A percentile compares a stretch with the other conserved stretches of the same genome.
These are phyloP conservation scores for Cornus controversa DNA, from an alignment of 148 eudicot species.

Conservation along the genomic window DNA sequence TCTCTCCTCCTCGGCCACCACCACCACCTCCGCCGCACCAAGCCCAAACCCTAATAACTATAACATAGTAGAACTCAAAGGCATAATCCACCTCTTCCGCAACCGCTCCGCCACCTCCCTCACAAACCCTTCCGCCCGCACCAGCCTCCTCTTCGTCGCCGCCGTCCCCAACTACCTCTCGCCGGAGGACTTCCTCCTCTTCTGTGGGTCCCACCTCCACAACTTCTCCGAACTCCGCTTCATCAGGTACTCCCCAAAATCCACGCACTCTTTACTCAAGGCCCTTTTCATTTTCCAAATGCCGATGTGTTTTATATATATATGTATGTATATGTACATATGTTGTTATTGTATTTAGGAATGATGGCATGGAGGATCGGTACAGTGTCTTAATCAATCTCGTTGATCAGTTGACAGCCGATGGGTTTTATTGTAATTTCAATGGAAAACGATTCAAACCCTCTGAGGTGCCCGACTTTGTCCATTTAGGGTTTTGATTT, in stretches of 20 bases:
- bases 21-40: constrained; percentile 26
- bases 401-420: constrained; percentile 53
- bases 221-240: constrained; percentile 55
- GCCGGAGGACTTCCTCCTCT: constrained; percentile 60
- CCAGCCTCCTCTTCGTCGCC: constrained; percentile 57
- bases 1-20: constrained; percentile 16
- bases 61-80: constrained; percentile 52
- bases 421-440: constrained; percentile 66
- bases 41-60: constrained; percentile 26
- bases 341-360: constrained; percentile 41
- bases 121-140: constrained; percentile 30
- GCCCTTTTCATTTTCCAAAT: neutral
- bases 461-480: constrained; percentile 53
- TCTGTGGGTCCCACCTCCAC: constrained; percentile 47
- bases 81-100: constrained; percentile 74
- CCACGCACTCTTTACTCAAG: neutral
- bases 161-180: constrained; percentile 88
- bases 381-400: constrained; percentile 76
- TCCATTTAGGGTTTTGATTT: neutral
- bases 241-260: constrained; percentile 44
- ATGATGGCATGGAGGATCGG: constrained; percentile 88
- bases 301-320: neutral
- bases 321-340: neutral
- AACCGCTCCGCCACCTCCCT: constrained; percentile 37
- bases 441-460: constrained; percentile 84